Evolutionary conservation across 139 green algal species (phyloP).

Genomic region (Mychonastes homosphaera): DNA sequence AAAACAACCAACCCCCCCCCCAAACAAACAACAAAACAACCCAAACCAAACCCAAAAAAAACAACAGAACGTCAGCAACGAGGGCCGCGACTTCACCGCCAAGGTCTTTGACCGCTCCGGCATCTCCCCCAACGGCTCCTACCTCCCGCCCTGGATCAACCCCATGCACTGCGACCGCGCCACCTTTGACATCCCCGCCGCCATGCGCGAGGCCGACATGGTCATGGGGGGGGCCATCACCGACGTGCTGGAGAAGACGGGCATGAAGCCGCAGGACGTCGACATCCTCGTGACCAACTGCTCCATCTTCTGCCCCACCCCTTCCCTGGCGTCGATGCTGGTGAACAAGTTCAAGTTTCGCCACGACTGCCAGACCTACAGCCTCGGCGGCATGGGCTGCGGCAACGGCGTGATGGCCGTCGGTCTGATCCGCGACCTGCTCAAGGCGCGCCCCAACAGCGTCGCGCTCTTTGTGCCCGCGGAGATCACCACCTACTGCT

Average conservation of each 20-base stretch:
- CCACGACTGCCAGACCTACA: slow-evolving; percentile 44
- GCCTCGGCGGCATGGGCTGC: slow-evolving; percentile 63
- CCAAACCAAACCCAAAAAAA: too few relatives aligned
- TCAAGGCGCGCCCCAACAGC: slow-evolving; percentile 31
- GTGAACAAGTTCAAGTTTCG: slow-evolving; percentile 70
- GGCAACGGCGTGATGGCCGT: slow-evolving; percentile 52
- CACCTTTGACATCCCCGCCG: slow-evolving; percentile 37
- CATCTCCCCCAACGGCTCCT: slow-evolving; percentile 26
- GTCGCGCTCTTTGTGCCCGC: slow-evolving; percentile 21
- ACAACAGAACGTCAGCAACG: too few relatives aligned
- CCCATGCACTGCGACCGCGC: slow-evolving; percentile 33
- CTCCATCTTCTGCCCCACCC: slow-evolving; percentile 62
- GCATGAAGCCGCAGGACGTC: slow-evolving; percentile 12
- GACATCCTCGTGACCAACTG: slow-evolving; percentile 59
- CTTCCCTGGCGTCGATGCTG: slow-evolving; percentile 58
- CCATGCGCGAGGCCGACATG: slow-evolving; percentile 58
- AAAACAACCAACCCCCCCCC: too few relatives aligned
- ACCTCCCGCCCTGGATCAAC: slow-evolving; percentile 40
- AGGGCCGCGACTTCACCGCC: slow-evolving; percentile 26
- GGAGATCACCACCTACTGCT: slow-evolving; percentile 28
- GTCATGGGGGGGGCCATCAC: slow-evolving; percentile 43
- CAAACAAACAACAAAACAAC: too few relatives aligned
- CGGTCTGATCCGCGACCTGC: slow-evolving; percentile 45
- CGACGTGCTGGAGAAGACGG: slow-evolving; percentile 34
- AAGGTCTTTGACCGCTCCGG: slow-evolving; percentile 27